These are phyloP conservation scores for Stylosanthes scabra DNA, from an alignment of 331 rosid genomes.

Conservation along the genomic window DNA sequence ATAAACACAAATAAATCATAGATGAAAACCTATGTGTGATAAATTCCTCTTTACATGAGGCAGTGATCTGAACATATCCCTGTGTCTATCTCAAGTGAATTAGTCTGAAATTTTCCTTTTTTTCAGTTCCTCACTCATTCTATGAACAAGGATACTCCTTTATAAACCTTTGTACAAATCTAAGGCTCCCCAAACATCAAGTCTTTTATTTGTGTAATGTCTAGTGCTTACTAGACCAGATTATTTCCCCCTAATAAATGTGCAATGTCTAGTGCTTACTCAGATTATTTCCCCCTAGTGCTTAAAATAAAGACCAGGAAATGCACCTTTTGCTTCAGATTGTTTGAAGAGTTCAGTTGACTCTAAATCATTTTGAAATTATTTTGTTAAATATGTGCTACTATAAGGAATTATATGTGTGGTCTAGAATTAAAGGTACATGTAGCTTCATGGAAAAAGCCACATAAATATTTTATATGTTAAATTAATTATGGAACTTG, in stretches of 20 bases:
- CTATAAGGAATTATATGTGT: conserved; percentile 19
- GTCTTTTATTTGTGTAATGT: not conserved
- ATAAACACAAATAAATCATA: conserved; percentile 26
- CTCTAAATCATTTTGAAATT: conserved; percentile 8
- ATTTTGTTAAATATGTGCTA: conserved; percentile 12
- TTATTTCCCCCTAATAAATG: not conserved
- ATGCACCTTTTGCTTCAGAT: not conserved
- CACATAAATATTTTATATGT: conserved; percentile 21
- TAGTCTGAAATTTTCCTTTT: conserved; percentile 5
- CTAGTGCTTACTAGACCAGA: not conserved
- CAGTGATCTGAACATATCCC: not conserved
- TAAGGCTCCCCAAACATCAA: not conserved
- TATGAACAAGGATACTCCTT: not conserved
- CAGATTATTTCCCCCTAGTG: not conserved
- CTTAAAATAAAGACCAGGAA: too few relatives aligned
- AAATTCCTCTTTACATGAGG: conserved; percentile 16
- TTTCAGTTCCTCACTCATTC: not conserved
- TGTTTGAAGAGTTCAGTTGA: conserved; percentile 19
- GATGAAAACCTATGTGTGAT: conserved; percentile 13
- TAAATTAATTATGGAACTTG: not conserved
- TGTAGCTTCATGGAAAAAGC: conserved; percentile 19
- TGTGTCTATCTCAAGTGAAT: not conserved
- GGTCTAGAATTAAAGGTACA: conserved; percentile 18
- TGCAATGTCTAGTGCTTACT: not conserved
- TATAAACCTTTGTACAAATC: not conserved